These are phyloP conservation scores for Pseudopyricularia cyperi DNA, from an alignment of 2,329 filamentous ascomycete genomes.

Conservation along the genomic window DNA sequence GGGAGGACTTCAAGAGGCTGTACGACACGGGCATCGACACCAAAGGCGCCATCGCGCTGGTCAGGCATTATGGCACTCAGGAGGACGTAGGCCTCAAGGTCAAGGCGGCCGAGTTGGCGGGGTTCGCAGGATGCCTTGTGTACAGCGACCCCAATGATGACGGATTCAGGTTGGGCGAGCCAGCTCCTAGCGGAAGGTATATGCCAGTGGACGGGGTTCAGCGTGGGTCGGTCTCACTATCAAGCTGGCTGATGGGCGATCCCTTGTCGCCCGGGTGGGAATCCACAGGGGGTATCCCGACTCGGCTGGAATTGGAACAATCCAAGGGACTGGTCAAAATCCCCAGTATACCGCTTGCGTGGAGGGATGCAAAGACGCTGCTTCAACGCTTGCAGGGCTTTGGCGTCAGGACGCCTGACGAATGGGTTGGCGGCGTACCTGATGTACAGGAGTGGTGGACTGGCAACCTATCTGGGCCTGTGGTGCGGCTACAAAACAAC, in stretches of 20 bases:
- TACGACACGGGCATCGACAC: constrained; percentile 59
- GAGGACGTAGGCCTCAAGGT: constrained; percentile 67
- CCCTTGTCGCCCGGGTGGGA: constrained; percentile 84
- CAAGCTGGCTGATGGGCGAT: constrained; percentile 83
- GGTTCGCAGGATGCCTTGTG: constrained; percentile 76
- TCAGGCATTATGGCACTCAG: constrained; percentile 67
- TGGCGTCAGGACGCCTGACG: constrained; percentile 53
- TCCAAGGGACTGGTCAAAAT: constrained; percentile 66
- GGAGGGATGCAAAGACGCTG: constrained; percentile 74
- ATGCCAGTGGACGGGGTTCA: background rate
- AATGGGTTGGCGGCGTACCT: constrained; percentile 68
- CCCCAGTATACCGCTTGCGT: constrained; percentile 79
- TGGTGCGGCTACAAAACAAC: constrained; percentile 70
- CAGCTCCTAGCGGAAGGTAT: constrained; percentile 69
- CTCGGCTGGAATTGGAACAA: constrained; percentile 55
- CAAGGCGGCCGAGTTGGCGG: constrained; percentile 76
- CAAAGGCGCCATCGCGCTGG: constrained; percentile 69
- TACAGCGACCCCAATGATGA: constrained; percentile 86
- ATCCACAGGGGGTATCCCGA: constrained; percentile 46
- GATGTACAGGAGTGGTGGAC: constrained; percentile 74
- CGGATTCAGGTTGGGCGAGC: constrained; percentile 60
- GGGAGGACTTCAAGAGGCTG: constrained; percentile 67
- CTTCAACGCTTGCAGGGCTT: constrained; percentile 64
- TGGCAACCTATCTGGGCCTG: constrained; percentile 60
- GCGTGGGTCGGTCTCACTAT: constrained; percentile 66